Evolutionary conservation across 2,329 filamentous ascomycete genomes (phyloP), one percentile per base, ranked within the genome.

Genomic region (Hypoxylon sp.): DNA sequence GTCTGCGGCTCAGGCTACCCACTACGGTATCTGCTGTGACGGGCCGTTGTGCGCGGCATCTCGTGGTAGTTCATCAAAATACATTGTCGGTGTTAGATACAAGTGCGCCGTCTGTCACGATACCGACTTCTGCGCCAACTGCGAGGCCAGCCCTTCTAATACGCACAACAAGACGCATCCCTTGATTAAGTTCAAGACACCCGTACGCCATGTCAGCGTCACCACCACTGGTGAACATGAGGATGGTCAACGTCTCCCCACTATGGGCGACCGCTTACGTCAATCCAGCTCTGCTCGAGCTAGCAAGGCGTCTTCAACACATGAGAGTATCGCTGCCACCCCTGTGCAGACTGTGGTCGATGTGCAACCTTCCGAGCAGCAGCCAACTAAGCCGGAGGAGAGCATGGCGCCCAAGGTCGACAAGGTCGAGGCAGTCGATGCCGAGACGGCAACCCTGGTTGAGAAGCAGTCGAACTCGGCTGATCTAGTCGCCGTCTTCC

Each of bases 91-190:
- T 56, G 87, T 92, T 67, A 93, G 96, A 71, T 99, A 96, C 88
- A 99, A 99, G 89, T 99, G 96, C 78, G 93, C 95, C 57, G 91
- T 99, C 62, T 99, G 96, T 84, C 87, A 97, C 76, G 94, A 99
- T 79, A 91, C 91, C 35, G 96, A 99, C 81, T 97, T 98, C 84
- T 99, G 96, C 79, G 93, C 92, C 77, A 92, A 88, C 77, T 99
- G 96, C 82, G 97, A 99, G 83, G 93, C 95, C 53, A 90, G 90
- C 75, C 96, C 96, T 6, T 85, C 85, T 71, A 95, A 97, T 80
- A 84, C 83, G 21, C 96, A 99, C 84, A 98, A 98, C 85, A 91
- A 90, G 80, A 97, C 94, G n/a, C 96, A 99, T 76, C 96, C 96
- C 29, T 84, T 99, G 74, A 94, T 99, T 84, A 98, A 97, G 84